phyloP scores from a whole-genome alignment of 2,329 filamentous ascomycete genomes.

The Camillea tinctor region DNA sequence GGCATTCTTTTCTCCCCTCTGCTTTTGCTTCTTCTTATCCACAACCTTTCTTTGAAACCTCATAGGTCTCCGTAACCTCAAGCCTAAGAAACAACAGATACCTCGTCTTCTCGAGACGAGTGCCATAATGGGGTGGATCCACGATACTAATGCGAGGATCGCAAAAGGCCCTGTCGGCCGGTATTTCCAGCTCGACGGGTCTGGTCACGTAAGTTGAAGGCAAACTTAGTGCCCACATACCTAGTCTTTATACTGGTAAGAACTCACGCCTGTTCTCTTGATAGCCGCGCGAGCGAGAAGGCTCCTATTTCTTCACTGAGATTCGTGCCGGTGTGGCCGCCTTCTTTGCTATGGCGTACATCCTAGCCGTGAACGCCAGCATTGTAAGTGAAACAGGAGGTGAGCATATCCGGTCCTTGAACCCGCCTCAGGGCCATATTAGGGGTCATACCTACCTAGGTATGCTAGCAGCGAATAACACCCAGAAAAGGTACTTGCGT shows the following conservation, averaged over 20 bases:
- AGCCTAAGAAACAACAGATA: background rate
- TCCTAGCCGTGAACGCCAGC: conserved; percentile 32
- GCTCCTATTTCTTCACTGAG: conserved; percentile 78
- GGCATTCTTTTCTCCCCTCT: background rate
- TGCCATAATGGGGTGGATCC: conserved; percentile 46
- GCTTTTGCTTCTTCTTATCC: background rate
- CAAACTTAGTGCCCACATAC: conserved; percentile 19
- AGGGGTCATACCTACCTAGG: conserved; percentile 55
- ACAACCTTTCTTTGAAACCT: background rate
- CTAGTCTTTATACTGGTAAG: conserved; percentile 6
- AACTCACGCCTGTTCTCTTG: conserved; percentile 8
- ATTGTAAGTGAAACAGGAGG: conserved; percentile 32
- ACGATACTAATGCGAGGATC: conserved; percentile 54
- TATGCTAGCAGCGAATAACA: conserved; percentile 55
- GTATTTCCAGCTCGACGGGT: conserved; percentile 80
- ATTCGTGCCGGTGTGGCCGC: conserved; percentile 79
- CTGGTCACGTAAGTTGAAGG: conserved; percentile 66
- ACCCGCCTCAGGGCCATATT: conserved; percentile 51
- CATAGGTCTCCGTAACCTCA: background rate
- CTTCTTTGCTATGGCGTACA: conserved; percentile 65
- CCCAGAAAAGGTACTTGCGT: conserved; percentile 69
- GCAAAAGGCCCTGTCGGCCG: conserved; percentile 65
- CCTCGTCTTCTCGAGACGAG: background rate
- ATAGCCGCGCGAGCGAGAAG: conserved; percentile 69
- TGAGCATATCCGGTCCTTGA: conserved; percentile 6